Evolutionary conservation across 169 alveolate genomes (phyloP).

Genomic region (Cryptosporidium andersoni): DNA sequence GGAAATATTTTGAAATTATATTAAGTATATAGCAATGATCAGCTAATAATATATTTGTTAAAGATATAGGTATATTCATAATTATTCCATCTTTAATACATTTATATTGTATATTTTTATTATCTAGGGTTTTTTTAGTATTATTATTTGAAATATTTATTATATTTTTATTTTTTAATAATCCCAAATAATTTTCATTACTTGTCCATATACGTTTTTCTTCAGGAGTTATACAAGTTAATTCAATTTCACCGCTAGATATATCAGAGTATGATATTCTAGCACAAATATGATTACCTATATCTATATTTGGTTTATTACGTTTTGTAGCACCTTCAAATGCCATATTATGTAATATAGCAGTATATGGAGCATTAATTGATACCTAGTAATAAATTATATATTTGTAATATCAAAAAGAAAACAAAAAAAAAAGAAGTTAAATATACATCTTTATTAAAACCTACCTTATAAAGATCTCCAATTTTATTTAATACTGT

Average conservation of each 20-base stretch:
- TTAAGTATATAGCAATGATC: conserved; percentile 40
- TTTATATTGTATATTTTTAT: conserved; percentile 6
- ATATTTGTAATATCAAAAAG: background rate
- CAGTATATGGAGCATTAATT: conserved; percentile 20
- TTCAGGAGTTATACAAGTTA: conserved; percentile 64
- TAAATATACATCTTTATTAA: too few relatives aligned
- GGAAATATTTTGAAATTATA: conserved; percentile 37
- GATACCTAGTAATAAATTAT: conserved; percentile 21
- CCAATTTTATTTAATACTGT: conserved; percentile 31
- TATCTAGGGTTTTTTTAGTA: background rate
- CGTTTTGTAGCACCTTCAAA: conserved; percentile 71
- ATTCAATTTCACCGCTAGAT: conserved; percentile 52
- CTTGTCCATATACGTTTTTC: conserved; percentile 61
- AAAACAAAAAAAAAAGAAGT: background rate
- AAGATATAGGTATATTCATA: conserved; percentile 27
- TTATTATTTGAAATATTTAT: conserved; percentile 1
- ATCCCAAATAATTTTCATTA: conserved; percentile 62
- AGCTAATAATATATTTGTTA: conserved; percentile 43
- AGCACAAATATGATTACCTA: conserved; percentile 24
- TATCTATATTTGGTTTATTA: conserved; percentile 32
- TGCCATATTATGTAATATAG: conserved; percentile 52
- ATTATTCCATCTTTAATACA: conserved; percentile 65
- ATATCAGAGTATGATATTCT: conserved; percentile 40
- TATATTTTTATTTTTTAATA: conserved; percentile 29
- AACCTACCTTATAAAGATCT: conserved; percentile 59